Base-by-base conservation (phyloP, 2,329 filamentous ascomycete genomes). In the Knufia petricola region DNA sequence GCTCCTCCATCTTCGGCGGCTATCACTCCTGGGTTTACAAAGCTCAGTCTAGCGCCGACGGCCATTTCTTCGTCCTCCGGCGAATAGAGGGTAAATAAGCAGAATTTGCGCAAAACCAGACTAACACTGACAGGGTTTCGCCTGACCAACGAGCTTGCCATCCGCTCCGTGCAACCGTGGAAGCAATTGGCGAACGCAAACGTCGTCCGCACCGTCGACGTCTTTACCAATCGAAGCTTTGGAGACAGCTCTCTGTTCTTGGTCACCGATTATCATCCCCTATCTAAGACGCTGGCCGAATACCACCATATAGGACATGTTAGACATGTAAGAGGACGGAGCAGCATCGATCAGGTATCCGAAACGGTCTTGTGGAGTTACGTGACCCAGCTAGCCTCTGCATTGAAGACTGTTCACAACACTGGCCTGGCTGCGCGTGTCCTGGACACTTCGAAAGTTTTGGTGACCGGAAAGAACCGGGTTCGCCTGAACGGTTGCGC, bases 1-100 rank as follows among this genome's bases (percentile, higher is more conserved):
- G 83, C 56, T 78, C 82, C 3, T 76, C 79, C 10, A 79, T 85
- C 13, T 95, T 95, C 66, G 58, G 57, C 23, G 87, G 88, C 23
- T 94, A 87, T 60, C 80, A 84, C 4, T 95, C 84, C 59, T 96
- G 89, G 87, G 79, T 95, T 0, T 98, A 95, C 71, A 96, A 96
- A 69, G 90, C 89, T 7, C 82, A 84, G 20, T 94, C 87, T 4
- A 83, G 78, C 64, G 92, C 92, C 63, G 90, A 90, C 59, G 92
- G 89, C 9, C 82, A 85, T 55, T 80, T 82, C n/a, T 96, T 94
- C 66, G 87, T 84, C 50, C 71, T 98, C 40, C 79, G 92, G 54
- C 78, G 92, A 53, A 76, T 98, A 19, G 88, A 95, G 74, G 85
- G 81, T 79, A 65, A 46, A 63, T 28, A 10, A 12, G 13, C 19